Conservation (phyloP, 148 eudicot genomes). For the Persicaria tinctoria region DNA sequence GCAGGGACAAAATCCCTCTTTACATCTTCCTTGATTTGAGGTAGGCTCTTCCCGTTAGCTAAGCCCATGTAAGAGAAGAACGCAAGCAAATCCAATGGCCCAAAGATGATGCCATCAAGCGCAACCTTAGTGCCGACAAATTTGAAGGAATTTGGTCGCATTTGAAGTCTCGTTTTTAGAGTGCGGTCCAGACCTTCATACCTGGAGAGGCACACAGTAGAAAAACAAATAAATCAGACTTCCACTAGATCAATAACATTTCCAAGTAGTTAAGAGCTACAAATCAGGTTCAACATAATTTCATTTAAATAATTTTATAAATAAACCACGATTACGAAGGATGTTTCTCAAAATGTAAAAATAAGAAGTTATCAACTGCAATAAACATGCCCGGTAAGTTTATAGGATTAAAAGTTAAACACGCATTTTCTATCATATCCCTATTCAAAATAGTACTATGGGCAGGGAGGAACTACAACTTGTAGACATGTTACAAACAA, state of each 20-base stretch:
- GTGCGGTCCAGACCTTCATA: slow-evolving; percentile 82
- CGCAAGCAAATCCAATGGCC: slow-evolving; percentile 84
- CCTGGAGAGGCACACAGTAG: slow-evolving; percentile 31
- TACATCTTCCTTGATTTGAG: slow-evolving; percentile 78
- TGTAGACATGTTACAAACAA: neutral
- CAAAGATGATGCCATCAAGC: slow-evolving; percentile 77
- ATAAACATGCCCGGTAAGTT: neutral
- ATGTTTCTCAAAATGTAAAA: neutral
- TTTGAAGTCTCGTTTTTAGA: slow-evolving; percentile 38
- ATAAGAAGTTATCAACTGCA: neutral
- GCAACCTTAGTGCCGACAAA: slow-evolving; percentile 89
- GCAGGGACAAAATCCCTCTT: slow-evolving; percentile 88
- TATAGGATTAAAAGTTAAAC: neutral
- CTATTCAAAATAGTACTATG: neutral
- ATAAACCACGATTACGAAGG: neutral
- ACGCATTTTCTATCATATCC: neutral
- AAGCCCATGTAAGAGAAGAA: slow-evolving; percentile 96
- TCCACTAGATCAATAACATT: neutral
- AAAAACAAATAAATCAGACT: slow-evolving; percentile 11
- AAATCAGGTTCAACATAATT: neutral
- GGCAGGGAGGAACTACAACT: neutral
- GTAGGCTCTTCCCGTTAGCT: slow-evolving; percentile 53
- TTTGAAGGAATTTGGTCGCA: slow-evolving; percentile 60
- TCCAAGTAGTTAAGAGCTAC: neutral
- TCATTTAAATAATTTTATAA: neutral